These are phyloP conservation scores for Lactarius psammicola DNA, from an alignment of 768 basidiomycete species.

Conservation along the genomic window DNA sequence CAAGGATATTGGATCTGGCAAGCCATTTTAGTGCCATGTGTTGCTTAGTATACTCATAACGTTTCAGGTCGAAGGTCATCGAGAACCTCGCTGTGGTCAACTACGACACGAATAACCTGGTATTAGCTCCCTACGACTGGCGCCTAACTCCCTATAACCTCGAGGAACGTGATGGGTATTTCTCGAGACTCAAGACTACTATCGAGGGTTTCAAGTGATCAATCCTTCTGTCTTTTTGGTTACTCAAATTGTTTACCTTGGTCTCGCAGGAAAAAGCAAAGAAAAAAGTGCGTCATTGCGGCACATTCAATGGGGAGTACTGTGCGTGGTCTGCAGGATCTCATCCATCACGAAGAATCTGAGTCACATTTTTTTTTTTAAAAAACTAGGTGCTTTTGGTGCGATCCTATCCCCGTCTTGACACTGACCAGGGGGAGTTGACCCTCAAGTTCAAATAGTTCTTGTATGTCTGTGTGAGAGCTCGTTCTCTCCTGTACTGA, in stretches of 20 bases:
- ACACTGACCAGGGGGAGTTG: background rate
- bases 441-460: constrained; percentile 50
- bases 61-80: constrained; percentile 78
- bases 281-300: constrained; percentile 76
- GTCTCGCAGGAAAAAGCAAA: constrained; percentile 55
- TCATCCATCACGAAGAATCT: background rate
- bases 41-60: background rate
- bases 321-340: constrained; percentile 43
- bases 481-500: background rate
- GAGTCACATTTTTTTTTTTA: background rate
- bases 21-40: constrained; percentile 20
- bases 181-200: constrained; percentile 73
- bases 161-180: constrained; percentile 88
- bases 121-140: constrained; percentile 91
- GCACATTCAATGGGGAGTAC: constrained; percentile 87
- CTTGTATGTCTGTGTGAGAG: constrained; percentile 57
- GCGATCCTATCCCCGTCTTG: constrained; percentile 31
- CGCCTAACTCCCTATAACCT: constrained; percentile 84
- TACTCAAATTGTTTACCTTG: background rate
- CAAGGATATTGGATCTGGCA: constrained; percentile 96
- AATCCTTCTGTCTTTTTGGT: background rate
- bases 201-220: constrained; percentile 75
- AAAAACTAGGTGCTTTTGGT: constrained; percentile 44
- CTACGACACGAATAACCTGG: constrained; percentile 88
- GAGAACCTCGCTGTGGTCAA: constrained; percentile 92